phyloP scores from a whole-genome alignment of 495 filamentous ascomycete genomes.

The Gamarada debralockiae region DNA sequence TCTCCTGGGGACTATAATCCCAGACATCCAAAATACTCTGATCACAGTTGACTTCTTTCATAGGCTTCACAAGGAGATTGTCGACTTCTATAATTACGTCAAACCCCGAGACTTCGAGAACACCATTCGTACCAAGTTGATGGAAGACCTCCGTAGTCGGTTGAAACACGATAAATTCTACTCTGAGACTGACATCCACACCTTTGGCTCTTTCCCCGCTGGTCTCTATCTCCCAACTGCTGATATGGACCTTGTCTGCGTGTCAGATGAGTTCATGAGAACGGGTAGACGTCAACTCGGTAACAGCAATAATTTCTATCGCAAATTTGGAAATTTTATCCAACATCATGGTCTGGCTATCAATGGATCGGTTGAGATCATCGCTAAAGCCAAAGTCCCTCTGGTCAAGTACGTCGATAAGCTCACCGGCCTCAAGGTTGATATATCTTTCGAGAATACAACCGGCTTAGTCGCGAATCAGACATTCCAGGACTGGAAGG shows the following conservation, averaged over 20 bases:
- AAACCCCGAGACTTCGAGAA: conserved; percentile 75
- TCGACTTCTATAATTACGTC: conserved; percentile 84
- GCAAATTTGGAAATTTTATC: conserved; percentile 47
- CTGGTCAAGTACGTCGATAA: conserved; percentile 86
- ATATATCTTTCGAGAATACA: conserved; percentile 91
- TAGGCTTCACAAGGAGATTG: conserved; percentile 79
- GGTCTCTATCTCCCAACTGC: conserved; percentile 86
- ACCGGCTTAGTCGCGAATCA: conserved; percentile 72
- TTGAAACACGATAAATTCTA: conserved; percentile 45
- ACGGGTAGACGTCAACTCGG: conserved; percentile 32
- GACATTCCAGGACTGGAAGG: conserved; percentile 77
- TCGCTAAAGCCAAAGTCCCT: conserved; percentile 77
- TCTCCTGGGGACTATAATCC: conserved; percentile 1
- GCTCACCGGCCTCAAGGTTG: conserved; percentile 70
- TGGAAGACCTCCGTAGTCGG: conserved; percentile 52
- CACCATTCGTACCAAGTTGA: conserved; percentile 64
- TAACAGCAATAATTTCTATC: conserved; percentile 30
- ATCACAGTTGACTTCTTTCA: conserved; percentile 6
- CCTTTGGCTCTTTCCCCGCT: conserved; percentile 89
- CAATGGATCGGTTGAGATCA: conserved; percentile 53
- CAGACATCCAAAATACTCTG: too few relatives aligned
- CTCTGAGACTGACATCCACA: conserved; percentile 53
- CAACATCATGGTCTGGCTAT: conserved; percentile 42
- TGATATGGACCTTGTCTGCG: conserved; percentile 90
- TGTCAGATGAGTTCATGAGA: conserved; percentile 57